Percentiles rank a stretch among this genome's conserved stretches.
Evolutionary conservation across 164 flowering plant species (phyloP).

Genomic region (Protea cynaroides): DNA sequence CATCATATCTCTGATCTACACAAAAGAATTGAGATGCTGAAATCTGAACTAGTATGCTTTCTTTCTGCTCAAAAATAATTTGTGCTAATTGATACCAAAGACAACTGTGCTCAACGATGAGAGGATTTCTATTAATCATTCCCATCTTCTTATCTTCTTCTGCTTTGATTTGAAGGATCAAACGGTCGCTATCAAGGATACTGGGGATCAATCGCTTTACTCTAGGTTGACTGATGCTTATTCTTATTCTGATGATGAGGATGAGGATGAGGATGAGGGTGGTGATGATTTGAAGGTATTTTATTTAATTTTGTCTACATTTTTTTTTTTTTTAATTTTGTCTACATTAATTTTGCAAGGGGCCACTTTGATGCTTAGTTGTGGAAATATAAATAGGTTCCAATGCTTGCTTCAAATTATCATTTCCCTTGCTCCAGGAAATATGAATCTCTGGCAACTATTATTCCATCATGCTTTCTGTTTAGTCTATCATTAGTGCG

Average conservation of each 20-base stretch:
- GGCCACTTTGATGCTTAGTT: too few relatives aligned
- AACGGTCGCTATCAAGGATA: constrained; percentile 27
- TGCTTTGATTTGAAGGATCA: constrained; percentile 35
- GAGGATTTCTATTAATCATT: background rate
- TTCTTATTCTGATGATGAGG: constrained; percentile 21
- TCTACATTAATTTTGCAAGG: background rate
- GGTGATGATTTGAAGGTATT: constrained; percentile 44
- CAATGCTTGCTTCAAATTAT: too few relatives aligned
- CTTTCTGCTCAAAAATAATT: background rate
- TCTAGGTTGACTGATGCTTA: constrained; percentile 26
- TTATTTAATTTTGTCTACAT: background rate
- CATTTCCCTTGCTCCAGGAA: too few relatives aligned
- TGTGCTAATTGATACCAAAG: background rate
- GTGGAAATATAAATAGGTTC: too few relatives aligned
- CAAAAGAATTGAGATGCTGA: constrained; percentile 52
- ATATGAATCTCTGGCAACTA: too few relatives aligned
- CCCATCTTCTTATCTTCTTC: background rate
- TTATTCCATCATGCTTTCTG: too few relatives aligned
- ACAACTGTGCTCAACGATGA: background rate
- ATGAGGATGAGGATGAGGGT: too few relatives aligned
- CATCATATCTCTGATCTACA: constrained; percentile 60
- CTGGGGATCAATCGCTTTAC: constrained; percentile 29
- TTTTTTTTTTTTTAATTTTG: constrained; percentile 5
- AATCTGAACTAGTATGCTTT: constrained; percentile 51
- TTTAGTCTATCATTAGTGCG: too few relatives aligned